These are phyloP conservation scores for Epichloe sylvatica DNA, from an alignment of 2,329 filamentous ascomycete species.

Conservation along the genomic window DNA sequence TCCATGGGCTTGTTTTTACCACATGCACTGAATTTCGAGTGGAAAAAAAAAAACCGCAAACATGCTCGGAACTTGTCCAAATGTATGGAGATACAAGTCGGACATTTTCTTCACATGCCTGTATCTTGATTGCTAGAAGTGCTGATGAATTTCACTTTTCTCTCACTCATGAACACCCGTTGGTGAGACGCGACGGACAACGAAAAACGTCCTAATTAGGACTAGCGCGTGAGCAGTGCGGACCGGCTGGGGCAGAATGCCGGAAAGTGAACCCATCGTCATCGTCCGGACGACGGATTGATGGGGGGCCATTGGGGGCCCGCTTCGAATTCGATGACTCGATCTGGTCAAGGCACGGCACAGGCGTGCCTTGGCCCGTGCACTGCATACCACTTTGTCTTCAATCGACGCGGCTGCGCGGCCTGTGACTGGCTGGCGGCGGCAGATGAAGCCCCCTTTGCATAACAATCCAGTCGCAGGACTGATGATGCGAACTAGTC, in stretches of 20 bases:
- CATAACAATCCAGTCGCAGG: neutral
- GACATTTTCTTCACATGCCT: neutral
- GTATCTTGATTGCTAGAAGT: neutral
- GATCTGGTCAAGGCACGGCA: neutral
- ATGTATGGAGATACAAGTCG: neutral
- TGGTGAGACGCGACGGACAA: constrained; percentile 5
- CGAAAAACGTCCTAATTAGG: neutral
- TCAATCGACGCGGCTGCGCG: neutral
- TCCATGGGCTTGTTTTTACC: neutral
- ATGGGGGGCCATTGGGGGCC: neutral
- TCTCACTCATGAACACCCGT: neutral
- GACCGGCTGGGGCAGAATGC: neutral
- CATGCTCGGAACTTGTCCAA: too few species aligned
- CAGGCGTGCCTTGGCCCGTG: neutral
- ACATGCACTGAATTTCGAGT: neutral
- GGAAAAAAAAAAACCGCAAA: too few species aligned
- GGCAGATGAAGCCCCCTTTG: neutral
- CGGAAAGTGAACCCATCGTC: neutral
- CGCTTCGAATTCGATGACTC: neutral
- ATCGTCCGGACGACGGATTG: constrained; percentile 4
- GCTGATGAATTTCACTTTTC: neutral
- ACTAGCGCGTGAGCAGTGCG: neutral
- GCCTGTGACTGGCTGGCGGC: constrained; percentile 2
- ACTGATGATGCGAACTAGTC: too few species aligned
- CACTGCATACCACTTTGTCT: neutral